A percentile compares a stretch with the other conserved stretches of the same genome.
These are phyloP conservation scores for Nakazawaea holstii DNA, from an alignment of 805 yeast species.

Conservation along the genomic window DNA sequence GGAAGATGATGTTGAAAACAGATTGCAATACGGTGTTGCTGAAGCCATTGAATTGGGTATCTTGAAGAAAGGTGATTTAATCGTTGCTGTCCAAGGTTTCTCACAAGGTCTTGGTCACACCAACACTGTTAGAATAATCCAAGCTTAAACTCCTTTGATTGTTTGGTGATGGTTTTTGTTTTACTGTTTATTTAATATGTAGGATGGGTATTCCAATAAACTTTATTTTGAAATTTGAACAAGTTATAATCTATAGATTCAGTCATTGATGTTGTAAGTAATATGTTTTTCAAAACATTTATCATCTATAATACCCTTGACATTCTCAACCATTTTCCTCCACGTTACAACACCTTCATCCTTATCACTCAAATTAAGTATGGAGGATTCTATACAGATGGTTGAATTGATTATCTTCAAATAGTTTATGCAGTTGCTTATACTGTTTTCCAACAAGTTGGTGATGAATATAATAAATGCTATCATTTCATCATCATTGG, in stretches of 20 bases:
- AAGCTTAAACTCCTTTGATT: conserved; percentile 41
- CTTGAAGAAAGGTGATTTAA: conserved; percentile 79
- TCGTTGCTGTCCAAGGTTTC: conserved; percentile 98
- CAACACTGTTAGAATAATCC: conserved; percentile 91
- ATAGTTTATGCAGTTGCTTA: neutral
- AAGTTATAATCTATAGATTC: neutral
- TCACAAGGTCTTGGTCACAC: conserved; percentile 98
- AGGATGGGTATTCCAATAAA: neutral
- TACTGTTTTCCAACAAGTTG: neutral
- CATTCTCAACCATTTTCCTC: neutral
- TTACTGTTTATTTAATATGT: neutral
- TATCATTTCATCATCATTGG: neutral
- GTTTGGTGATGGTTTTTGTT: neutral
- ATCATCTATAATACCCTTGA: neutral
- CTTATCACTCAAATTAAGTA: neutral
- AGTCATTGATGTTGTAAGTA: neutral
- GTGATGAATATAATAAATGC: neutral
- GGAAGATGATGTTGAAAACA: conserved; percentile 94
- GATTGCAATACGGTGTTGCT: conserved; percentile 88
- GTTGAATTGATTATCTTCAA: neutral
- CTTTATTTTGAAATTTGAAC: neutral
- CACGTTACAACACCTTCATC: neutral
- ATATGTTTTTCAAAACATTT: neutral
- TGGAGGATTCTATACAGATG: neutral
- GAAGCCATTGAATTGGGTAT: conserved; percentile 86